phyloP scores from a whole-genome alignment of 768 basidiomycete genomes.

The Termitomyces sp. region DNA sequence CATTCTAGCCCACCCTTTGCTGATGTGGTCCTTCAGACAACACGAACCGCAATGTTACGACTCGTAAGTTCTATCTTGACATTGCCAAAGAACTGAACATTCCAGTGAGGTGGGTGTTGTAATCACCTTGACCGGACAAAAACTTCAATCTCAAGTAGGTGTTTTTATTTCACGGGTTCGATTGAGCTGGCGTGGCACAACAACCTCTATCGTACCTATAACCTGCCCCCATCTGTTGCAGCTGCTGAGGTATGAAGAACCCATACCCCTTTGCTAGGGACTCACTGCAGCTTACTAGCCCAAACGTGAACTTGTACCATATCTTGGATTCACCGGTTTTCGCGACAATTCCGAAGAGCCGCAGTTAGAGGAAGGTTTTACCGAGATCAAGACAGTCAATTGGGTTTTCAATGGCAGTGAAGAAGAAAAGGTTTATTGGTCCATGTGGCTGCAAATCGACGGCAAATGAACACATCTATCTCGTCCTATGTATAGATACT shows the following conservation, averaged over 20 bases:
- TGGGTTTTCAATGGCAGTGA: constrained; percentile 78
- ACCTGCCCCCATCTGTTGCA: constrained; percentile 43
- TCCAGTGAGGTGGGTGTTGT: constrained; percentile 47
- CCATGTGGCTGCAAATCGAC: constrained; percentile 82
- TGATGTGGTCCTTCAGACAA: constrained; percentile 57
- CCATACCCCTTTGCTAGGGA: background rate
- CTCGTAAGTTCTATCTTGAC: constrained; percentile 69
- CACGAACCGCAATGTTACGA: constrained; percentile 77
- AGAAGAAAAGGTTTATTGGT: constrained; percentile 70
- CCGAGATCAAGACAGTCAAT: constrained; percentile 72
- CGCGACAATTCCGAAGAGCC: constrained; percentile 67
- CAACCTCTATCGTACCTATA: constrained; percentile 81
- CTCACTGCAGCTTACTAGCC: constrained; percentile 26
- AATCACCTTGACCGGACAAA: background rate
- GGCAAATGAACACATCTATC: constrained; percentile 44
- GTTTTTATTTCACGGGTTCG: constrained; percentile 72
- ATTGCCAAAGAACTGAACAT: constrained; percentile 55
- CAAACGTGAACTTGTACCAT: constrained; percentile 53
- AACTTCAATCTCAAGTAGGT: constrained; percentile 34
- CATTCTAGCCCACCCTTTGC: background rate
- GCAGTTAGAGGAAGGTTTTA: constrained; percentile 63
- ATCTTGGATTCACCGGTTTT: constrained; percentile 55
- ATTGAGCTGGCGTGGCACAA: constrained; percentile 91
- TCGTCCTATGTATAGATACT: background rate
- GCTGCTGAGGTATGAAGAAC: constrained; percentile 34